Evolutionary conservation across 2,329 filamentous ascomycete species (phyloP), one percentile per base, ranked within the genome.

Genomic region (Paraphoma sp.): DNA sequence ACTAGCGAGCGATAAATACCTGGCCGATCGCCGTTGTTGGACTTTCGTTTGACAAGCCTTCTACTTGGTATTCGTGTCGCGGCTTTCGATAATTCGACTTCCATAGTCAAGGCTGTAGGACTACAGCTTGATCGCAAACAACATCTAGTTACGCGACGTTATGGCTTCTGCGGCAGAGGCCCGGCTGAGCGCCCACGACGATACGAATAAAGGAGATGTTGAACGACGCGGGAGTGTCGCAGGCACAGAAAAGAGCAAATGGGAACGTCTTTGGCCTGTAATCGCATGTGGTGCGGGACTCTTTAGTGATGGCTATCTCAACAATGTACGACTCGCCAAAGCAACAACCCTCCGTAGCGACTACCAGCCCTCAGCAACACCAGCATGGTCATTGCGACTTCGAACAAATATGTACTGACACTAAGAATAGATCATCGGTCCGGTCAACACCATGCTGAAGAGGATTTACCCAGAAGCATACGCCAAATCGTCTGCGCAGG

Each of bases 231-330:
- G 36, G 8, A 75, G 71, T 45, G 57, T 74, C 29, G 64, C 69
- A 14, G 55, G 48, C 17, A 72, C 70, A 3, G 70, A 74, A 16
- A 77, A 77, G 51, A 64, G 68, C 3, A 62, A 57, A 59, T 76
- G 73, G 75, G 75, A 78, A 60, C 80, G 85, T 46, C 79, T 84
- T 16, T 88, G 86, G 83, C 92, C 93, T 12, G 90, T 92, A 1
- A 89, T 97, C 65, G 93, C 93, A 43, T 96, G 92, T 71, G 93
- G 93, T 62, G 91, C 93, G 49, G 93, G 93, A 69, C 83, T 97
- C 1, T 97, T 97, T 78, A 93, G 89, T 23, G 93, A 97, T 76
- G 93, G 93, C 14, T 97, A 97, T 76, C 86, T 97, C 72, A 96
- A 96, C 78, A 92, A 91, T 70, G 91, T 92, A 65, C 79, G 63